A percentile compares a stretch with the other conserved stretches of the same genome.
Evolutionary conservation across 148 eudicot genomes (phyloP).

Genomic region (Rhododendron simsii): DNA sequence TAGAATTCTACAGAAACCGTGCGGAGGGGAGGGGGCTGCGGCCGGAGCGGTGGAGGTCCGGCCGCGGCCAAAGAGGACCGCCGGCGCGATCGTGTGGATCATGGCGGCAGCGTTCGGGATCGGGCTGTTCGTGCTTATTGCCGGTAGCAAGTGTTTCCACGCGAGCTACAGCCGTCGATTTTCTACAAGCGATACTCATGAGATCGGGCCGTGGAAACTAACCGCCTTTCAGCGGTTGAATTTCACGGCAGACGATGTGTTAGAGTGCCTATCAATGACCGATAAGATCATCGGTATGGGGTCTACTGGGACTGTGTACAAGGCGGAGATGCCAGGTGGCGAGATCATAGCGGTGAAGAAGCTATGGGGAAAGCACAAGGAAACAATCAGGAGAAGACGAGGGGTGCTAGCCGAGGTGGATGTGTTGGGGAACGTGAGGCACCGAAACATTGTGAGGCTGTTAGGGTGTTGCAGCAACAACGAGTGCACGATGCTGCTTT

Average conservation of each 20-base stretch:
- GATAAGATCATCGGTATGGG: constrained; percentile 91
- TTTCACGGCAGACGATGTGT: constrained; percentile 78
- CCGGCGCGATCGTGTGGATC: constrained; percentile 73
- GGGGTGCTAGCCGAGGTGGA: constrained; percentile 92
- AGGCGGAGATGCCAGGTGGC: constrained; percentile 87
- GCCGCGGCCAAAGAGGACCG: constrained; percentile 39
- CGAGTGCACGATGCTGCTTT: constrained; percentile 72
- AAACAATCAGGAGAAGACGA: constrained; percentile 37
- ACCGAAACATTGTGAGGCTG: constrained; percentile 79
- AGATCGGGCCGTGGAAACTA: constrained; percentile 71
- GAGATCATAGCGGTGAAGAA: constrained; percentile 86
- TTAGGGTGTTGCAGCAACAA: constrained; percentile 81
- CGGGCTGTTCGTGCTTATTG: constrained; percentile 63
- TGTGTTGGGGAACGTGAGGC: constrained; percentile 84
- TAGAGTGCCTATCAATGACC: constrained; percentile 62
- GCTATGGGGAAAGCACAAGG: constrained; percentile 79
- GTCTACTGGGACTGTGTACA: constrained; percentile 76
- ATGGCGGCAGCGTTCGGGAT: constrained; percentile 73
- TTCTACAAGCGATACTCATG: constrained; percentile 15
- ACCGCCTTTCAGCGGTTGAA: constrained; percentile 87
- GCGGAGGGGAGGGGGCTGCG: constrained; percentile 21
- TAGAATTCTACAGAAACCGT: constrained; percentile 43
- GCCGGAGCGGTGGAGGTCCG: constrained; percentile 23
- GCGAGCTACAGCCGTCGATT: constrained; percentile 27
- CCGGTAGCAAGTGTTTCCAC: constrained; percentile 64